Evolutionary conservation across 352 stramenopile species (phyloP).

Genomic region (Albugo candida): DNA sequence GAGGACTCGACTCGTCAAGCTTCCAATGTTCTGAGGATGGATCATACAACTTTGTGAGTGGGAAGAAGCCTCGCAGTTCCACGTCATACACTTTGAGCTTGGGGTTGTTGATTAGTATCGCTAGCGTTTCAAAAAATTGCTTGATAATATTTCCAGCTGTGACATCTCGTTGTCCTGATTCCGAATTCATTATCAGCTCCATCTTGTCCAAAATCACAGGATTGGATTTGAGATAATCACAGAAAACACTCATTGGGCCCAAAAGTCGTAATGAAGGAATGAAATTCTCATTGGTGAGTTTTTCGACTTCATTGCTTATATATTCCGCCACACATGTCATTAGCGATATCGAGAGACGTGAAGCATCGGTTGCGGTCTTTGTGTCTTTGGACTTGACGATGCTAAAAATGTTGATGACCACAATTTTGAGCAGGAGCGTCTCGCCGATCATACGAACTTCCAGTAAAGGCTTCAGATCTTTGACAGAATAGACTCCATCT

Average conservation of each 20-base stretch:
- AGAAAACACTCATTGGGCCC: constrained; percentile 40
- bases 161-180: constrained; percentile 7
- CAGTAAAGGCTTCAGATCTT: constrained; percentile 34
- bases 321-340: constrained; percentile 14
- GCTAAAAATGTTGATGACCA: constrained; percentile 56
- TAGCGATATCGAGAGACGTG: constrained; percentile 31
- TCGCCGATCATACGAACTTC: constrained; percentile 42
- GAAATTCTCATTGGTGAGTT: no score
- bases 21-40: constrained; percentile 9
- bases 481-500: constrained; percentile 47
- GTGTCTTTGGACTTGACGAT: not conserved
- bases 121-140: constrained; percentile 25
- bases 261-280: constrained; percentile 16
- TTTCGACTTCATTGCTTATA: not conserved
- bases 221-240: constrained; percentile 37
- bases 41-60: constrained; percentile 18
- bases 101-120: constrained; percentile 31
- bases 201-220: constrained; percentile 22
- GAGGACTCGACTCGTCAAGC: not conserved
- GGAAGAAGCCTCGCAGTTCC: constrained; percentile 46
- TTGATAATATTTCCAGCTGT: constrained; percentile 12
- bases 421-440: constrained; percentile 51
- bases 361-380: constrained; percentile 12
- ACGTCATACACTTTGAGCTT: constrained; percentile 12
- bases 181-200: constrained; percentile 11